Conservation (phyloP, 306 rosid genomes). For the Sesbania bispinosa region DNA sequence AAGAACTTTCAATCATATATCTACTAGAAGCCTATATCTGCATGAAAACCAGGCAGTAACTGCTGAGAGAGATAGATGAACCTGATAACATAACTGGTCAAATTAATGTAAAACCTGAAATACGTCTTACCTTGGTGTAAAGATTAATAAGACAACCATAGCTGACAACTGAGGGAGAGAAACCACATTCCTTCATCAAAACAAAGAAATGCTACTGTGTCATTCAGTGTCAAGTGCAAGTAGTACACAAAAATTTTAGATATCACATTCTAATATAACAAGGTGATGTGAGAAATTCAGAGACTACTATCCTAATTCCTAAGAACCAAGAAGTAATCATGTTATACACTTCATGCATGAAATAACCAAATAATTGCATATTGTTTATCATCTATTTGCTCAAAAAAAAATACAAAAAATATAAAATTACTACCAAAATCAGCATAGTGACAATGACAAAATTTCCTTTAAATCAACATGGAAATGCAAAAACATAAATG, state of each 20-base stretch:
- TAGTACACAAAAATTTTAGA: not conserved
- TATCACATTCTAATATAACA: not conserved
- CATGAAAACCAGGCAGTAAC: conserved; percentile 12
- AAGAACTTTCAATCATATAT: conserved; percentile 6
- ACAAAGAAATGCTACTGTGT: conserved; percentile 12
- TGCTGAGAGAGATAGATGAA: not conserved
- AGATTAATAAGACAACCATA: conserved; percentile 94
- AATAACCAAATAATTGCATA: conserved; percentile 1
- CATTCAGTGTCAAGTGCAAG: conserved; percentile 5
- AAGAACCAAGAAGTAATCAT: conserved; percentile 5
- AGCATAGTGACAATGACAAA: not conserved
- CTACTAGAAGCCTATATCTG: not conserved
- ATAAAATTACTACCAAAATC: not conserved
- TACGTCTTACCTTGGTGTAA: conserved; percentile 67
- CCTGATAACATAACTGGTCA: not conserved
- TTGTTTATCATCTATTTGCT: not conserved
- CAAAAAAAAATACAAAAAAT: not conserved
- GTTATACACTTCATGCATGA: not conserved
- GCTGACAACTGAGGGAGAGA: conserved; percentile 83
- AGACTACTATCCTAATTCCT: not conserved
- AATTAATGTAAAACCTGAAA: conserved; percentile 7
- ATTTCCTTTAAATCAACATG: not conserved
- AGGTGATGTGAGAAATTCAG: not conserved
- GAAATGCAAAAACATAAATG: not conserved
- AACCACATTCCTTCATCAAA: conserved; percentile 79